Base-by-base conservation (phyloP, 495 filamentous ascomycete genomes). In the Corynascus novoguineensis region DNA sequence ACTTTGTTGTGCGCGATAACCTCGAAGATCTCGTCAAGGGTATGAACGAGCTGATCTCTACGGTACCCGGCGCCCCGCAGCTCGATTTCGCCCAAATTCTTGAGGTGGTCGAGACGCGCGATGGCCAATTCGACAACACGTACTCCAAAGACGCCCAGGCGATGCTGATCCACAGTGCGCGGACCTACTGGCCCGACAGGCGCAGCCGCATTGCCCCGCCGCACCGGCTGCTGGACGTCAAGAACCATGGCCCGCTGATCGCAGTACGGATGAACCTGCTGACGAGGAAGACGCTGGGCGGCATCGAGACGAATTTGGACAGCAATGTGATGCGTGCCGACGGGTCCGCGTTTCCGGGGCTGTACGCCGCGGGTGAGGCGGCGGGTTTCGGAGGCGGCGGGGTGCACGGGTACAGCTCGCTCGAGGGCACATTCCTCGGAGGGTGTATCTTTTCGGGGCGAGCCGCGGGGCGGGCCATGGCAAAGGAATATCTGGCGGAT, bases 361-460 rank as follows among this genome's bases (percentile, higher is more conserved):
- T 81, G 45, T 81, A 79, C 42, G 77, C 78, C 0, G 77, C 75
- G 1, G 78, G 78, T n/a, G 78, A 81, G 64, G 75, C 68, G 15
- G 76, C 78, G 8, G 78, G 78, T 5, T 81, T 81, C 46, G 78
- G 78, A 1, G 78, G 78, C 7, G 78, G 78, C 6, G 78, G 78
- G 25, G 75, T 79, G 0, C 78, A 81, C 51, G 78, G 78, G 5
- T 79, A 79, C 25, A 76, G 64, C 45, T 72, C 76, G 22, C 68
- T 81, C 10, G 77, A 81, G 64, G 77, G 77, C 12, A 80, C 75
- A 6, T 80, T 70, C 37, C 42, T 70, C 35, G 67, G 76, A 3
- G 77, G 77, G 11, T 80, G 77, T 37, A 79, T 80, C 50, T 80
- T 80, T 59, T 78, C 77, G 0, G 77, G 77, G 0, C 48, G 76